A percentile compares a stretch with the other conserved stretches of the same genome.
Conservation (phyloP, 306 rosid genomes). For the Purshia tridentata region DNA sequence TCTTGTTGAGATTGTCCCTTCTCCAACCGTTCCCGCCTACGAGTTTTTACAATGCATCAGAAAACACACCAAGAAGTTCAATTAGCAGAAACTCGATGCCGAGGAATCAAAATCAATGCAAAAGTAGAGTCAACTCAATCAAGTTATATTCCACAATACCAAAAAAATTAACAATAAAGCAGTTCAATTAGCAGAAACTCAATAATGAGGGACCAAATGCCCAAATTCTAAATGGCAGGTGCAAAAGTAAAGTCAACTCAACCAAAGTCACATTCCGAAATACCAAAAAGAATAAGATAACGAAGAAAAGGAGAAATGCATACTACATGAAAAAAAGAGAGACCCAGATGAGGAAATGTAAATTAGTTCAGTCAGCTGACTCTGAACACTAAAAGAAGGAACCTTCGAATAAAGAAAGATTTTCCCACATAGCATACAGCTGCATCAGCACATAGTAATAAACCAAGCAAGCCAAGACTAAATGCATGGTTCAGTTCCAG, state of each 20-base stretch:
- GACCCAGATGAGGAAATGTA: not conserved
- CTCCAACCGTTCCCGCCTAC: slow-evolving; percentile 45
- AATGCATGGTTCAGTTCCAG: not conserved
- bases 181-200: slow-evolving; percentile 1
- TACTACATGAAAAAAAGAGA: not conserved
- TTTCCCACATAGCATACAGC: not conserved
- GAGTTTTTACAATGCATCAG: slow-evolving; percentile 16
- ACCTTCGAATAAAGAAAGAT: not conserved
- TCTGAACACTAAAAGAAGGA: not conserved
- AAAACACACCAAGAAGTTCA: slow-evolving; percentile 13
- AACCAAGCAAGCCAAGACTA: not conserved
- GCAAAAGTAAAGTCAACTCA: not conserved
- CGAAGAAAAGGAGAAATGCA: not conserved
- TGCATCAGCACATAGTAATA: not conserved
- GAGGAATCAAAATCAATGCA: not conserved
- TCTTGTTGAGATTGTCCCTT: slow-evolving; percentile 34
- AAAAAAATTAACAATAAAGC: too few relatives aligned
- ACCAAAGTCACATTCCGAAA: slow-evolving; percentile 1
- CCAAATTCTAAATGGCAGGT: not conserved
- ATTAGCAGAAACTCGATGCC: not conserved
- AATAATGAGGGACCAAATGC: not conserved
- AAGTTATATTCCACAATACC: not conserved
- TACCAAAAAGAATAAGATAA: not conserved
- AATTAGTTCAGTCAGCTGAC: not conserved
- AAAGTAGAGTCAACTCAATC: slow-evolving; percentile 2